Conservation (phyloP, 2,329 filamentous ascomycete genomes). For the Neofusicoccum umdonicola region DNA sequence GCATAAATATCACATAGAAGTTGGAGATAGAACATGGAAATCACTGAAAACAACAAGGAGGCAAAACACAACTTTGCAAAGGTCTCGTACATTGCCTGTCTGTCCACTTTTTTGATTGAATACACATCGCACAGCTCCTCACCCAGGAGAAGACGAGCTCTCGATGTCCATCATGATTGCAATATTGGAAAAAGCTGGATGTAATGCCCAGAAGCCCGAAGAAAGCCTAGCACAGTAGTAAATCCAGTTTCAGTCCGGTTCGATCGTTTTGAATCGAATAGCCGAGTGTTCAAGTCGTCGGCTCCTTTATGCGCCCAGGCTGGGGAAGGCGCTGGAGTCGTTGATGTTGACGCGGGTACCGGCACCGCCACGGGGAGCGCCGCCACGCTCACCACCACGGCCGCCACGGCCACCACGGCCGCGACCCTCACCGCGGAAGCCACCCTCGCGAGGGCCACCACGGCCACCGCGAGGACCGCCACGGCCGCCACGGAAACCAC, state of each 20-base stretch:
- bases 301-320: conserved; percentile 45
- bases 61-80: conserved; percentile 8
- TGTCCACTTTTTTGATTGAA: conserved; percentile 16
- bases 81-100: conserved; percentile 14
- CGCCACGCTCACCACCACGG: conserved; percentile 36
- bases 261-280: background rate
- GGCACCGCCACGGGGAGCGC: conserved; percentile 49
- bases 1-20: background rate
- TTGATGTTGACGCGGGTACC: conserved; percentile 51
- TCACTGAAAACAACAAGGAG: background rate
- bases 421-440: conserved; percentile 53
- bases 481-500: conserved; percentile 26
- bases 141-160: background rate
- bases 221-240: conserved; percentile 4
- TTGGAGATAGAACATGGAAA: background rate
- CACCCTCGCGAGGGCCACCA: conserved; percentile 51
- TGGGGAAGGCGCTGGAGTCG: conserved; percentile 54
- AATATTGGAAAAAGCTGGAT: conserved; percentile 6
- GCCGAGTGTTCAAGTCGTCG: background rate
- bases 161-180: conserved; percentile 8
- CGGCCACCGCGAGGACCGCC: conserved; percentile 28
- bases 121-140: background rate
- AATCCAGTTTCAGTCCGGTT: conserved; percentile 11
- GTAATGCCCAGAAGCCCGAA: background rate
- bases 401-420: conserved; percentile 48